Evolutionary conservation across 345 rosid species (phyloP), one percentile per base, ranked within the genome.

Genomic region (Reutealis trisperma): DNA sequence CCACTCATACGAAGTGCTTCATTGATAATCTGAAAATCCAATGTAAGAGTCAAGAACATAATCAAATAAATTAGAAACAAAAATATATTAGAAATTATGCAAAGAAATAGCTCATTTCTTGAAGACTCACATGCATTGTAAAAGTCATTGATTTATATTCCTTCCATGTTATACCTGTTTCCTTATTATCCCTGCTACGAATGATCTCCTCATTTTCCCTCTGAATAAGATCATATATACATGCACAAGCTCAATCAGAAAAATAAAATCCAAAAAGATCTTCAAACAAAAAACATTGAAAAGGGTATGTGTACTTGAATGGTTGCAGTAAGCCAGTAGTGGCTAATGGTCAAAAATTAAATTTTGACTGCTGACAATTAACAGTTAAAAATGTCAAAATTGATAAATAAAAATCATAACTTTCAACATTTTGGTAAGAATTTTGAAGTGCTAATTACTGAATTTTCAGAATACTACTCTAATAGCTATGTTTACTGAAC

Each of bases 1-100:
- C 79, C 79, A 24, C 78, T 73, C 70, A 79, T 59, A 14, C 85
- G 63, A 55, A 83, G 80, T 16, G 52, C 57, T 69, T 83, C 83
- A 47, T 79, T 76, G 60, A 83, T 79, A 8, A 76, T 81, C 83
- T 76, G 61, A 21, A 72, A 5, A 4, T 18, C 15, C 3, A 58
- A 57, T 37, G 45, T 52, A 7, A 14, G 27, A 61, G 51, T 13
- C 60, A 22, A 22, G 12, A 44, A 30, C 22, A 49, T 18, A 8
- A 15, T 11, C 2, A 14, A 16, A n/a, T 51, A 2, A 32, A 34
- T 52, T 4, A 37, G 3, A 1, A 19, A 42, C 7, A 8, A 58
- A 47, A 60, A 6, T 6, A 19, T 24, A 22, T 0, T 4, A 57
- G 59, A 18, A 12, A 15, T n/a, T 1, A 21, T 32, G 51, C 19